phyloP scores from a whole-genome alignment of 2,329 filamentous ascomycete species.

The Monilinia fructicola region DNA sequence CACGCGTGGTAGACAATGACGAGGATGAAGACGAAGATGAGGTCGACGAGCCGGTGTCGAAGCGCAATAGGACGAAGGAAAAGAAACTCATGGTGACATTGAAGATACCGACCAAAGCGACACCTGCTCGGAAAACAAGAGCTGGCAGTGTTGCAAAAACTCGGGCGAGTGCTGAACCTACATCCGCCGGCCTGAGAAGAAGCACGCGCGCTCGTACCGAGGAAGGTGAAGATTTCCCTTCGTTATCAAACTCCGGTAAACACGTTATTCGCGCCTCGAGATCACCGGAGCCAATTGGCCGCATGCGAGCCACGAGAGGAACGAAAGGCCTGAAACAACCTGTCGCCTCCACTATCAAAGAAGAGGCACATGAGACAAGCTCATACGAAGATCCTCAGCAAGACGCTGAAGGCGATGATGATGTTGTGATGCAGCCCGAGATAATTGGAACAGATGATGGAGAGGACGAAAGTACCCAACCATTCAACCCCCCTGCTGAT shows the following conservation, averaged over 20 bases:
- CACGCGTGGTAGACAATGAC: constrained; percentile 32
- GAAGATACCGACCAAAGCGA: constrained; percentile 32
- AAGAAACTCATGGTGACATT: constrained; percentile 36
- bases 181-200: constrained; percentile 35
- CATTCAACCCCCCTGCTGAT: constrained; percentile 17
- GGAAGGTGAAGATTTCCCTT: constrained; percentile 57
- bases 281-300: constrained; percentile 54
- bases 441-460: constrained; percentile 23
- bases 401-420: constrained; percentile 29
- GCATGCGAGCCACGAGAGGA: constrained; percentile 35
- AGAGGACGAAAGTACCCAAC: constrained; percentile 22
- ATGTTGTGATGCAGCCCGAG: constrained; percentile 13
- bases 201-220: constrained; percentile 39
- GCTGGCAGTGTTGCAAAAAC: constrained; percentile 36
- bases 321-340: constrained; percentile 39
- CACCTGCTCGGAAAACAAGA: constrained; percentile 33
- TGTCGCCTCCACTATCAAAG: constrained; percentile 38
- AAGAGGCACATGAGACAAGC: constrained; percentile 40
- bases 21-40: constrained; percentile 37
- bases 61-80: constrained; percentile 12
- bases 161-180: constrained; percentile 34
- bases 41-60: constrained; percentile 22
- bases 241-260: constrained; percentile 60
- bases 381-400: constrained; percentile 36
- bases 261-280: constrained; percentile 53